Base-by-base conservation (phyloP, 495 filamentous ascomycete species). In the Saxophila tyrrhenica region DNA sequence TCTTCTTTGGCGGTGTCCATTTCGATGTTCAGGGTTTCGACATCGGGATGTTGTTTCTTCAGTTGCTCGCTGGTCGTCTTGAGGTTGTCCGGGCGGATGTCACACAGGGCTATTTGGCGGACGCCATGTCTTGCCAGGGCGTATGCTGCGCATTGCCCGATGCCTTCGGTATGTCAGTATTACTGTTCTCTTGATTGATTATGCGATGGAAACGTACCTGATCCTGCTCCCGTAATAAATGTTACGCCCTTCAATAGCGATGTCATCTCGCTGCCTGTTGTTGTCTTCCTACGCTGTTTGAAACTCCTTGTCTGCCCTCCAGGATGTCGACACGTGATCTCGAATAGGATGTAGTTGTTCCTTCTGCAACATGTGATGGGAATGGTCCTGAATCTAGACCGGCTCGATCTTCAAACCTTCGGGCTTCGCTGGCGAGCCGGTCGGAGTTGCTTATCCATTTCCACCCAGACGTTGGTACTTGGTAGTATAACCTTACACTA, bases 171-270 rank as follows among this genome's bases (percentile, higher is more conserved):
- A 22, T 20, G 47, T 48, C 39, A 49, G 47, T 11, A 35, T 5
- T 7, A 35, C 29, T 13, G 13, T 35, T 7, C 29, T 5, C 5
- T 7, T 13, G 29, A 35, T 35, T 13, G 29, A 35, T 35, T 35
- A n/a, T n/a, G n/a, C n/a, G 29, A 13, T 35, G 5, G 7, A 5
- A 35, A 48, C 61, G 52, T 52, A 70, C 68, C 69, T 54, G 66
- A 69, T 10, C 64, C 69, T 25, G 69, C 69, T 15, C 69, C 69
- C 17, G 69, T 71, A 35, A 72, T 65, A 59, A 69, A 72, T 5
- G 68, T 68, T 38, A 65, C 48, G 17, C 69, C 69, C 55, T 62
- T 63, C 35, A 72, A 51, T 21, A 69, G 44, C 39, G 60, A 57
- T 17, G 61, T 62, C 66, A 70, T 64, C 56, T 67, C 50, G n/a